Conservation (phyloP, 106 monocot genomes). For the Acorus calamus region DNA sequence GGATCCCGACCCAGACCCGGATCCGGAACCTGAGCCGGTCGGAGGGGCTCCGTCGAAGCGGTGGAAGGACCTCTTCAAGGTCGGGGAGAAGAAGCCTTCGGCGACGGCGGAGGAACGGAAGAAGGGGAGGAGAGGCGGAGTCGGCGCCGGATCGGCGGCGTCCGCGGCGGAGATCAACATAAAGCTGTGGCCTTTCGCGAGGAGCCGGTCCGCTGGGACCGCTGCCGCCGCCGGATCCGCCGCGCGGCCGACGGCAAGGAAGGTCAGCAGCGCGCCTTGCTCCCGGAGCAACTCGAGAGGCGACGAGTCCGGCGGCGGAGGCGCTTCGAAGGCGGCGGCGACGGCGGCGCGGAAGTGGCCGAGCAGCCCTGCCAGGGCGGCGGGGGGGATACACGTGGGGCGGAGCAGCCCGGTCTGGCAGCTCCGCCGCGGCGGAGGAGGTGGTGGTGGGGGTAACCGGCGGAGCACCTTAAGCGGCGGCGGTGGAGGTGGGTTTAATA, state of each 20-base stretch:
- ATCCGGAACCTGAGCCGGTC: not conserved
- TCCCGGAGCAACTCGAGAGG: constrained; percentile 91
- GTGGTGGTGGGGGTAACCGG: not conserved
- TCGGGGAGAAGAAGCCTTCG: constrained; percentile 1
- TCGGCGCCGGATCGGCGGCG: not conserved
- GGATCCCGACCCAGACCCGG: not conserved
- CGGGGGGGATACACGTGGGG: constrained; percentile 24
- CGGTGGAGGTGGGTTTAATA: not conserved
- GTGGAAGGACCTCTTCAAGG: constrained; percentile 70
- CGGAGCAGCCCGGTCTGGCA: constrained; percentile 67
- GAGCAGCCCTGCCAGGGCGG: constrained; percentile 25
- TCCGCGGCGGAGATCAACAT: constrained; percentile 55
- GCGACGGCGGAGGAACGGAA: constrained; percentile 9
- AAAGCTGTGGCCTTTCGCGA: constrained; percentile 88
- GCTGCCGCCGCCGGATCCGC: constrained; percentile 7
- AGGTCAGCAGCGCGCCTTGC: constrained; percentile 78
- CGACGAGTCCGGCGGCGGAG: constrained; percentile 23
- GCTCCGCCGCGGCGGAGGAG: constrained; percentile 7
- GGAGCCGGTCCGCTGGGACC: constrained; percentile 74
- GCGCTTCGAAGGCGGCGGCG: not conserved
- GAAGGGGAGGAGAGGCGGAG: not conserved
- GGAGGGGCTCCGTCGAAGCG: constrained; percentile 23
- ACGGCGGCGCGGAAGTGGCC: constrained; percentile 16
- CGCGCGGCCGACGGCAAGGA: constrained; percentile 12
- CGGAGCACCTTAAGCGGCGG: not conserved